phyloP scores from a whole-genome alignment of 2,329 filamentous ascomycete species.

The Zymoseptoria passerinii region DNA sequence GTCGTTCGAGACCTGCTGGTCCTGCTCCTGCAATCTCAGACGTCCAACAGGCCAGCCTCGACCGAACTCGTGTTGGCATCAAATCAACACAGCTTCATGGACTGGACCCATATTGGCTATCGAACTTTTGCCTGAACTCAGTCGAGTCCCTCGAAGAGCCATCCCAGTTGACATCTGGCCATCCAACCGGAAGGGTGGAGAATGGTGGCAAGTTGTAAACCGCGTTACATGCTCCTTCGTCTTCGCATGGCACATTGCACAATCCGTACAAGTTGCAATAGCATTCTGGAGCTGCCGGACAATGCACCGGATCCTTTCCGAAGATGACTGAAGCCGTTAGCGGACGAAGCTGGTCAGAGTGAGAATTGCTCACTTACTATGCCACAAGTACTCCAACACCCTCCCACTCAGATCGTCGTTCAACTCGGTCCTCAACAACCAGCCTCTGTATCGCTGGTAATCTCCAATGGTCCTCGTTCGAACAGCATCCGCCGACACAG shows the following conservation, averaged over 20 bases:
- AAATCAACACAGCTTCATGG: not conserved
- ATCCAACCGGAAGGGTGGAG: slow-evolving; percentile 4
- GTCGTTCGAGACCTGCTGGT: too few relatives aligned
- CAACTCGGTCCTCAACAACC: slow-evolving; percentile 42
- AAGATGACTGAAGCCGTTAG: slow-evolving; percentile 6
- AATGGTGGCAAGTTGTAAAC: slow-evolving; percentile 3
- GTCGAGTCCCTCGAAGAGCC: slow-evolving; percentile 5
- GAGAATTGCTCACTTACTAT: slow-evolving; percentile 36
- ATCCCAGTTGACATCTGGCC: slow-evolving; percentile 8
- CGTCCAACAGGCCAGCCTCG: too few relatives aligned
- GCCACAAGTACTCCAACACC: slow-evolving; percentile 52
- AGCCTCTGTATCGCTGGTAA: slow-evolving; percentile 42
- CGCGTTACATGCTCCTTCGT: not conserved
- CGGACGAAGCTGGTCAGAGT: not conserved
- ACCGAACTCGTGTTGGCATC: not conserved
- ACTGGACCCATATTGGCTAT: not conserved
- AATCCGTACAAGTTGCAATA: slow-evolving; percentile 7
- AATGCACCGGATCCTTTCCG: slow-evolving; percentile 2
- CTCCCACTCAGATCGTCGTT: slow-evolving; percentile 44
- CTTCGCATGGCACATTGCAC: slow-evolving; percentile 3
- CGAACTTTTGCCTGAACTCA: slow-evolving; percentile 2
- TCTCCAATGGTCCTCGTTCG: slow-evolving; percentile 38
- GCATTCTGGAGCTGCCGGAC: slow-evolving; percentile 3
- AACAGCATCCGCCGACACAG: slow-evolving; percentile 42
- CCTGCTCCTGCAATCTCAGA: too few relatives aligned